These are phyloP conservation scores for Quercus parvula DNA, from an alignment of 306 rosid species.

Conservation along the genomic window DNA sequence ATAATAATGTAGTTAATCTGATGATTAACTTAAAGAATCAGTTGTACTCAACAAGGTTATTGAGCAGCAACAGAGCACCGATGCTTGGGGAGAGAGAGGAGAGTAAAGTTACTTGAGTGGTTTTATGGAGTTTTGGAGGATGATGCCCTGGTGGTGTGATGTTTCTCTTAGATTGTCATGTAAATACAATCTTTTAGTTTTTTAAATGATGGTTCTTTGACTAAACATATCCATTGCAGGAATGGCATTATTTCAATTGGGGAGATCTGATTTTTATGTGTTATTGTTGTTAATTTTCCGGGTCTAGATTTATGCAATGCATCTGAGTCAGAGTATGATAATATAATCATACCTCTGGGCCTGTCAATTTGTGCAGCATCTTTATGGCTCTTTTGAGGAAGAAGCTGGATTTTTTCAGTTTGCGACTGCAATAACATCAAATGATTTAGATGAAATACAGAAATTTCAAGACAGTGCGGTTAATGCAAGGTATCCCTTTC, in stretches of 20 bases:
- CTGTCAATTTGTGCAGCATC: constrained; percentile 53
- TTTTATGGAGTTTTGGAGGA: not conserved
- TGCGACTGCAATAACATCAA: constrained; percentile 87
- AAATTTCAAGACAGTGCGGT: constrained; percentile 77
- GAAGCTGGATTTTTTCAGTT: constrained; percentile 76
- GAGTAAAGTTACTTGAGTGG: not conserved
- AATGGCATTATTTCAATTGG: not conserved
- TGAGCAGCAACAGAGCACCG: not conserved
- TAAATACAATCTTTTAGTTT: not conserved
- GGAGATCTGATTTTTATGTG: not conserved
- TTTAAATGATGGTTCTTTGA: not conserved
- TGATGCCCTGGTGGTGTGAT: not conserved
- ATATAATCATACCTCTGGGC: constrained; percentile 1
- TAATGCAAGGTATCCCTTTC: constrained; percentile 50
- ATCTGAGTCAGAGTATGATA: constrained; percentile 8
- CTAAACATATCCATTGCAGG: not conserved
- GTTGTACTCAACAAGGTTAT: not conserved
- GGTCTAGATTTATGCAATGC: not conserved
- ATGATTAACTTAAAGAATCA: not conserved
- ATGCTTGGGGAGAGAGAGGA: not conserved
- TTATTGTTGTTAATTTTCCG: not conserved
- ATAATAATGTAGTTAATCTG: not conserved
- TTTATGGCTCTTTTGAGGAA: constrained; percentile 74
- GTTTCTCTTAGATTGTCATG: not conserved
- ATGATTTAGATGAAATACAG: constrained; percentile 89